A percentile compares a stretch with the other conserved stretches of the same genome.
Evolutionary conservation across 106 monocot species (phyloP).

Genomic region (Apostasia shenzhenica): DNA sequence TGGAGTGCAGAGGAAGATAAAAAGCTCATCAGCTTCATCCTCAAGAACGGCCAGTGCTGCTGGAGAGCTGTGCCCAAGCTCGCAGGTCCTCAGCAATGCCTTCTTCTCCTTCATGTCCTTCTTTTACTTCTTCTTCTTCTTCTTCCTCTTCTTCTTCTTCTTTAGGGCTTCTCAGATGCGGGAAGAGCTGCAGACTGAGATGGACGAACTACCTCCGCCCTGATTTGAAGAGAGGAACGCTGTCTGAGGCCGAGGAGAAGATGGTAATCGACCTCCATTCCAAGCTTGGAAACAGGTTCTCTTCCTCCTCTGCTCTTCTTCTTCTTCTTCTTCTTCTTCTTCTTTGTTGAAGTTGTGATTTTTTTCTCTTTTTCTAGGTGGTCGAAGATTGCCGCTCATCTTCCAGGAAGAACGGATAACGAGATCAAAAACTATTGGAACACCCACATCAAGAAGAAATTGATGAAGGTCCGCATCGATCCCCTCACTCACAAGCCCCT

Average conservation of each 20-base stretch:
- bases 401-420: too few relatives aligned
- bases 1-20: slow-evolving; percentile 24
- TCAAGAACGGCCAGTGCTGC: slow-evolving; percentile 24
- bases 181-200: slow-evolving; percentile 62
- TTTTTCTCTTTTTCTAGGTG: background rate
- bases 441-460: too few relatives aligned
- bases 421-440: too few relatives aligned
- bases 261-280: slow-evolving; percentile 53
- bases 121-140: background rate
- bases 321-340: background rate
- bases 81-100: slow-evolving; percentile 3
- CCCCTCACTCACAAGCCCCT: too few relatives aligned
- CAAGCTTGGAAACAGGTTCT: slow-evolving; percentile 45
- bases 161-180: slow-evolving; percentile 49
- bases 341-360: background rate
- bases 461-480: too few relatives aligned
- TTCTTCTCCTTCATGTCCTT: background rate
- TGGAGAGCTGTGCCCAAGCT: slow-evolving; percentile 30
- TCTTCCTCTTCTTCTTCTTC: background rate
- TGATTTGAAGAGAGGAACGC: slow-evolving; percentile 51
- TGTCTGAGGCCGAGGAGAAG: slow-evolving; percentile 54
- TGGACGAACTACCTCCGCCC: slow-evolving; percentile 68
- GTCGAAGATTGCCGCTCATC: too few relatives aligned
- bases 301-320: background rate
- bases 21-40: slow-evolving; percentile 25